Percentiles rank a stretch among this genome's conserved stretches.
Evolutionary conservation across 805 yeast genomes (phyloP).

Genomic region (Allodekkera sacchari): DNA sequence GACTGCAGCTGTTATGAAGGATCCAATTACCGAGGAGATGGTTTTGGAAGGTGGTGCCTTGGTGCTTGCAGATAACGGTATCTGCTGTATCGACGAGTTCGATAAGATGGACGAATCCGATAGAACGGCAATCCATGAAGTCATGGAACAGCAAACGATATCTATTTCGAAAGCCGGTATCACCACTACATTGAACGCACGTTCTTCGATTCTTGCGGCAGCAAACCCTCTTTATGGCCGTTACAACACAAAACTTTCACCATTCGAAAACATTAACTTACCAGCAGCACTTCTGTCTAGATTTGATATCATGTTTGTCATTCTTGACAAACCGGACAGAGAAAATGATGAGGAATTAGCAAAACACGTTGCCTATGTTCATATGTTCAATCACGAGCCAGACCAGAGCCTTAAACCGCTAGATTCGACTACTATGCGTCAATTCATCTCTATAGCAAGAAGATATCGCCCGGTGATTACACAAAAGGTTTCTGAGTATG

Average conservation of each 20-base stretch:
- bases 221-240: constrained; percentile 98
- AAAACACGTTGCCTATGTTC: constrained; percentile 90
- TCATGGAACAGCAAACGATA: constrained; percentile 98
- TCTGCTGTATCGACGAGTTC: constrained; percentile 97
- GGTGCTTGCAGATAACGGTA: constrained; percentile 94
- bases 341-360: constrained; percentile 84
- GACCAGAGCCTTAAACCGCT: constrained; percentile 59
- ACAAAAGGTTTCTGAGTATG: constrained; percentile 75
- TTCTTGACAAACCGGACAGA: constrained; percentile 75
- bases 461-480: constrained; percentile 79
- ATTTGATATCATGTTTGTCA: constrained; percentile 81
- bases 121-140: constrained; percentile 97
- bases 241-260: constrained; percentile 82
- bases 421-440: constrained; percentile 74
- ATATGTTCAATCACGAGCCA: constrained; percentile 88
- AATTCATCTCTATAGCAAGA: constrained; percentile 81
- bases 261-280: constrained; percentile 88
- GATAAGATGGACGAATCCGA: constrained; percentile 98
- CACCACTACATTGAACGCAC: constrained; percentile 89
- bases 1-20: constrained; percentile 98
- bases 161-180: constrained; percentile 97
- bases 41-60: constrained; percentile 97
- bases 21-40: constrained; percentile 98
- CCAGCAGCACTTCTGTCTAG: constrained; percentile 96
- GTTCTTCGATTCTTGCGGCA: constrained; percentile 93